A percentile compares a stretch with the other conserved stretches of the same genome.
Evolutionary conservation across 768 basidiomycete species (phyloP).

Genomic region (Phanerodontia chrysosporium): DNA sequence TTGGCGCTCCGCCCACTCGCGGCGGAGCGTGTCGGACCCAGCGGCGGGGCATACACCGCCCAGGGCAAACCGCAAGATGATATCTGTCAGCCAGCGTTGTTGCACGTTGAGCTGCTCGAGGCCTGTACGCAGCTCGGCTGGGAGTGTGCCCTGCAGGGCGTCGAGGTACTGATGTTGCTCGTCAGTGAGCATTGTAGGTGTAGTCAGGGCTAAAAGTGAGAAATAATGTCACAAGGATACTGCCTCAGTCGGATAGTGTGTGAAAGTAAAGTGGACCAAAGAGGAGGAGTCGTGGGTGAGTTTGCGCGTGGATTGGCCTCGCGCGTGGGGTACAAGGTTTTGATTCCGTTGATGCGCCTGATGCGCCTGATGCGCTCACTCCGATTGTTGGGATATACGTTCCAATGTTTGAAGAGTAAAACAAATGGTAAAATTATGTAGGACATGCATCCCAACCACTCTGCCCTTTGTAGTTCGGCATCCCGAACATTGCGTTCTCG

Average conservation of each 20-base stretch:
- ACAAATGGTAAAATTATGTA: not conserved
- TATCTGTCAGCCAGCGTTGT: not conserved
- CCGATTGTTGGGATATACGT: too few relatives aligned
- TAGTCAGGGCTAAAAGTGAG: too few relatives aligned
- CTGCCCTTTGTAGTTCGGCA: not conserved
- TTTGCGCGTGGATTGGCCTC: too few relatives aligned
- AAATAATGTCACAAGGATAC: too few relatives aligned
- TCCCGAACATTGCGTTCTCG: not conserved
- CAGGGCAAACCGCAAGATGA: constrained; percentile 1
- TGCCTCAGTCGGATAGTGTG: too few relatives aligned
- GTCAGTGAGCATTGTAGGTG: too few relatives aligned
- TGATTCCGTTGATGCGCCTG: too few relatives aligned
- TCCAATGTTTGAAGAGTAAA: too few relatives aligned
- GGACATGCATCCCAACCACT: not conserved
- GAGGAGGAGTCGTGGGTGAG: too few relatives aligned
- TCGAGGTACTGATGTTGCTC: not conserved
- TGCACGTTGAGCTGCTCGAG: not conserved
- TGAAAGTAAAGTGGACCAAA: too few relatives aligned
- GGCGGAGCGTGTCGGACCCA: not conserved
- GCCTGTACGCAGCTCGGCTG: not conserved
- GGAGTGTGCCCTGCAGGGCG: constrained; percentile 3
- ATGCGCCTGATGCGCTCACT: too few relatives aligned
- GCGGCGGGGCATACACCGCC: constrained; percentile 9
- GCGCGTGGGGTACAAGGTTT: too few relatives aligned
- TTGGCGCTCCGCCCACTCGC: constrained; percentile 5